phyloP scores from a whole-genome alignment of 805 yeast genomes.

The Brettanomyces anomalus region DNA sequence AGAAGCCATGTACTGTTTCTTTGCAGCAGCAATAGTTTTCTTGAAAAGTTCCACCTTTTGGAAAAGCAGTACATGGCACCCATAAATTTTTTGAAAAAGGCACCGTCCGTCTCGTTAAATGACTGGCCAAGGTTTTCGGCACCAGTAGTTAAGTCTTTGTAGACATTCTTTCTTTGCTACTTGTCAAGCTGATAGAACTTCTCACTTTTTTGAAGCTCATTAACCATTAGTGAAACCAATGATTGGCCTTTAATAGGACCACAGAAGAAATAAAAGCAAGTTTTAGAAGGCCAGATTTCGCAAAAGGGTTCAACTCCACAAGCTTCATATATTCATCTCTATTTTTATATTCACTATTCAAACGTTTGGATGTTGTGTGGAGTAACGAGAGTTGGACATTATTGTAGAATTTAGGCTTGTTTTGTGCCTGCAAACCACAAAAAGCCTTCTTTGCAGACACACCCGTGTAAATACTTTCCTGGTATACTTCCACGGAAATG shows the following conservation, averaged over 20 bases:
- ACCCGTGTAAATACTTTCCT: conserved; percentile 79
- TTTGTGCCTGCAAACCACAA: conserved; percentile 45
- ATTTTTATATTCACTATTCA: conserved; percentile 97
- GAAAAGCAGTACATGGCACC: conserved; percentile 98
- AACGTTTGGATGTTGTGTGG: conserved; percentile 97
- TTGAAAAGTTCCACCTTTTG: conserved; percentile 67
- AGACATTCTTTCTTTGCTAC: conserved; percentile 54
- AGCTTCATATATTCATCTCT: conserved; percentile 98
- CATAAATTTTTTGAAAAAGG: conserved; percentile 78
- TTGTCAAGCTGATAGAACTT: conserved; percentile 61
- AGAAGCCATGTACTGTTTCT: conserved; percentile 44
- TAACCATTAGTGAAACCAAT: conserved; percentile 82
- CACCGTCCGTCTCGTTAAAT: conserved; percentile 70
- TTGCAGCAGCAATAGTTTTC: conserved; percentile 55
- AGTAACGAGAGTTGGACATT: conserved; percentile 84
- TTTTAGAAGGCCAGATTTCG: conserved; percentile 65
- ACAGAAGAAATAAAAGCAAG: conserved; percentile 86
- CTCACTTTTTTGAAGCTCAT: conserved; percentile 78
- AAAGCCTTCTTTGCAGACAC: conserved; percentile 77
- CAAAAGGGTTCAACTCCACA: conserved; percentile 66
- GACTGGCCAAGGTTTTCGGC: conserved; percentile 59
- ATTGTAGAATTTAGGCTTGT: conserved; percentile 45
- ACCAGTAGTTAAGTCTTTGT: conserved; percentile 51
- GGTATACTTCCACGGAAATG: conserved; percentile 97
- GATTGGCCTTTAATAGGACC: conserved; percentile 96